phyloP scores from a whole-genome alignment of 257 asterid genomes.

The Forsythia suspensa region DNA sequence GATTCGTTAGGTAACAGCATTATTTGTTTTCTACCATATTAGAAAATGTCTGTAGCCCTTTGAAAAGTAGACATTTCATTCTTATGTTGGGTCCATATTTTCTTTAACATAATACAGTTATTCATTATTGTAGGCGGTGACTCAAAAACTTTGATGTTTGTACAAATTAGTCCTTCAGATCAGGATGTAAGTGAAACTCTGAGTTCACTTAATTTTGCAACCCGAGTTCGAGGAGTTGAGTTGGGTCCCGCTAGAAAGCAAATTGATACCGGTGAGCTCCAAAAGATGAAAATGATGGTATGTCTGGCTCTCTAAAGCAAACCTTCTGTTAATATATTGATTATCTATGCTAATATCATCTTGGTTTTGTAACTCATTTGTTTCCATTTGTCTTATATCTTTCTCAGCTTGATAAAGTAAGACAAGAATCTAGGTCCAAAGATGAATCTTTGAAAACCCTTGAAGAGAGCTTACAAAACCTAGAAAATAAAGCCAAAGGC shows the following conservation, averaged over 20 bases:
- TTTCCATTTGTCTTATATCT: not conserved
- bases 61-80: not conserved
- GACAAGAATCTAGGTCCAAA: conserved; percentile 69
- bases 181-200: conserved; percentile 81
- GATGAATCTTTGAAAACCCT: conserved; percentile 78
- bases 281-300: conserved; percentile 77
- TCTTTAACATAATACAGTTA: conserved; percentile 6
- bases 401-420: conserved; percentile 74
- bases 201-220: conserved; percentile 89
- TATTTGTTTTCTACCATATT: not conserved
- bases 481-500: conserved; percentile 79
- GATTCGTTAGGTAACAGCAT: conserved; percentile 74
- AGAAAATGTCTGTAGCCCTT: not conserved
- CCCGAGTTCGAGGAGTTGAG: conserved; percentile 92
- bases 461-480: conserved; percentile 72
- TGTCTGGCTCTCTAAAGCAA: conserved; percentile 23
- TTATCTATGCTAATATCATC: not conserved
- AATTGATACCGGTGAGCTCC: conserved; percentile 77
- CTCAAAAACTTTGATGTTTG: conserved; percentile 94
- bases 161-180: conserved; percentile 97
- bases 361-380: conserved; percentile 2
- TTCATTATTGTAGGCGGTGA: conserved; percentile 70
- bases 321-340: not conserved
- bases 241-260: conserved; percentile 84
- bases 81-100: conserved; percentile 3